Evolutionary conservation across 352 stramenopile genomes (phyloP).

Genomic region (Globisporangium spinosum): DNA sequence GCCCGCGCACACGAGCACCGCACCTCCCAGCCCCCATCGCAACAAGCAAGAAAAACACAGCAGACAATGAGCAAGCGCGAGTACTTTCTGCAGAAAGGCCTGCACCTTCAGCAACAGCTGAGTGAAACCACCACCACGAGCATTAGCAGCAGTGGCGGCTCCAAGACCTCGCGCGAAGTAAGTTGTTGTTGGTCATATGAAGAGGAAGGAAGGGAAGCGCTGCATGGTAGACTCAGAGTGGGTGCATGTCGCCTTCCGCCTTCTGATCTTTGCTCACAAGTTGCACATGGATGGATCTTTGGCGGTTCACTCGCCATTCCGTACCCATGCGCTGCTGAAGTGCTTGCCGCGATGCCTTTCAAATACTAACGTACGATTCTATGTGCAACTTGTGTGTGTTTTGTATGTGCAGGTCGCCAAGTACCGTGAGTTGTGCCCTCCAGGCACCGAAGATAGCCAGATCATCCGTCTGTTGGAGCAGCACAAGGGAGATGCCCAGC

Average conservation of each 20-base stretch:
- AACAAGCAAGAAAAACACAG: constrained; percentile 29
- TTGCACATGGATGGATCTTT: constrained; percentile 9
- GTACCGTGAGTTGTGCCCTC: constrained; percentile 78
- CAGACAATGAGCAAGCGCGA: constrained; percentile 77
- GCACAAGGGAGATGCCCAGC: constrained; percentile 67
- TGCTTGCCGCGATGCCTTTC: not conserved
- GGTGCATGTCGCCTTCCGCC: not conserved
- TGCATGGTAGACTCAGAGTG: not conserved
- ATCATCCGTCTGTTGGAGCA: constrained; percentile 67
- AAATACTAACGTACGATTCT: constrained; percentile 2
- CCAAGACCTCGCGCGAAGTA: constrained; percentile 64
- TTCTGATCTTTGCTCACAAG: not conserved
- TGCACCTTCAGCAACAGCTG: constrained; percentile 74
- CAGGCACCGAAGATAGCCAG: constrained; percentile 70
- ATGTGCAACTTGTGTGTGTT: not conserved
- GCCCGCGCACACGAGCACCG: constrained; percentile 12
- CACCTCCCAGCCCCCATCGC: constrained; percentile 10
- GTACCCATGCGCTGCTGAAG: not conserved
- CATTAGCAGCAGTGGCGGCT: constrained; percentile 18
- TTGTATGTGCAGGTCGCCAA: constrained; percentile 46
- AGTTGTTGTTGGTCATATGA: not conserved
- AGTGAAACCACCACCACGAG: constrained; percentile 43
- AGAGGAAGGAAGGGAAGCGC: not conserved
- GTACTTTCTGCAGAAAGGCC: constrained; percentile 79
- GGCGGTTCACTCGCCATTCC: not conserved